Evolutionary conservation across 495 filamentous ascomycete genomes (phyloP), one percentile per base, ranked within the genome.

Genomic region (Penicillium antarcticum): DNA sequence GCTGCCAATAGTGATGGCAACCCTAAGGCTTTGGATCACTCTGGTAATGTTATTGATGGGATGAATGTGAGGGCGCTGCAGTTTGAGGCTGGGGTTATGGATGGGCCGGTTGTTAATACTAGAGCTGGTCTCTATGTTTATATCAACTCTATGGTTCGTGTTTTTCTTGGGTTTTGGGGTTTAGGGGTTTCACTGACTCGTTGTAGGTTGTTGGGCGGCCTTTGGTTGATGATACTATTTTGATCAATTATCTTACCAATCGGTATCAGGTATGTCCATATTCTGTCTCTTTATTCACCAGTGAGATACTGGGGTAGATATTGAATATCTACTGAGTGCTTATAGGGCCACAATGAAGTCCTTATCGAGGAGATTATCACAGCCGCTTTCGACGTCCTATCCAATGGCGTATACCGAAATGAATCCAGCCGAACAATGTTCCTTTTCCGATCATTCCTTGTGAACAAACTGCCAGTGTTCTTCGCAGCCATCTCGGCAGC

Each of bases 51-150:
- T 51, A 71, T 76, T 43, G 67, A 71, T 1, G 61, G 61, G 23
- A 63, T 76, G 47, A 71, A 76, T 58, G 71, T 76, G n/a, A 72
- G 72, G 48, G 59, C 69, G 14, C 69, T 78, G 23, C 72, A 78
- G 44, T 76, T 78, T 34, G 62, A 85, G 60, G 58, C 74, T 69
- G 62, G 79, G 60, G 62, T 94, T 2, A 74, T 84, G 21, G 86
- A 91, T 56, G 68, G 86, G 4, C 85, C 87, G 1, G 71, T 77
- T 5, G 70, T 87, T 10, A 87, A 90, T 64, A 87, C 91, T n/a
- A 80, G 92, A 72, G 92, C 91, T 43, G 90, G 89, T 39, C 74
- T 97, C 55, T 97, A 92, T 67, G 77, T 97, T n/a, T 97, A 92
- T 65, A 73, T 98, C 26, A 91, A 90, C 65, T 83, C 91, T 40